Evolutionary conservation across 306 rosid species (phyloP), one percentile per base, ranked within the genome.

Genomic region (Sicyos baderoa): DNA sequence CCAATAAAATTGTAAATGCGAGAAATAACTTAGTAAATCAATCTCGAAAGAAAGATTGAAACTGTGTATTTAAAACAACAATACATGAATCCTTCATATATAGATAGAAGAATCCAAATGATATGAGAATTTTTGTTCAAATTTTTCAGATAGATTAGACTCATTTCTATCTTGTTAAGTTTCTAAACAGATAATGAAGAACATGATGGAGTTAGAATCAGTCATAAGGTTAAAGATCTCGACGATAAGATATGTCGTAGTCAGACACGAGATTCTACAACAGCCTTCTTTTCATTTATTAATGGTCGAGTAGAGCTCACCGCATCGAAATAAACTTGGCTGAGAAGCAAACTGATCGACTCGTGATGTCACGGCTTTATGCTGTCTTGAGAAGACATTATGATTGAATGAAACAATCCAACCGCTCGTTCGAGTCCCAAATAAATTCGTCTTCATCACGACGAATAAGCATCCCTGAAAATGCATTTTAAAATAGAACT

Each of bases 401-500:
- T 15, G 66, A 32, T 32, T n/a, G 23, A 60, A 21, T 32, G 67
- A 60, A n/a, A 32, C 15, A 60, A 32, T 7, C 42, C 42, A 35
- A 35, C 42, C 42, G 42, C 42, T 60, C 47, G 48, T 10, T 60
- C 45, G 2, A 59, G 66, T 5, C 44, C 40, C 66, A 32, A 29
- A 45, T 27, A 0, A 3, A 59, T 32, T 7, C 42, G 4, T 18
- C 22, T 16, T 9, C 66, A 29, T 16, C 22, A 32, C 23, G 48
- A n/a, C 22, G 7, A 35, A n/a, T 60, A 32, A 35, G 47, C n/a
- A 32, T 60, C 47, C 66, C 47, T 58, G 64, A 44, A 32, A 32
- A 60, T n/a, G 47, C 23, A 60, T 8, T 32, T 60, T 59, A 59
- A 60, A 60, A n/a, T 47, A 60, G 67, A 32, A 60, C 25, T n/a